Evolutionary conservation across 2,329 filamentous ascomycete genomes (phyloP).

Genomic region (Ophiostoma angusticollis): DNA sequence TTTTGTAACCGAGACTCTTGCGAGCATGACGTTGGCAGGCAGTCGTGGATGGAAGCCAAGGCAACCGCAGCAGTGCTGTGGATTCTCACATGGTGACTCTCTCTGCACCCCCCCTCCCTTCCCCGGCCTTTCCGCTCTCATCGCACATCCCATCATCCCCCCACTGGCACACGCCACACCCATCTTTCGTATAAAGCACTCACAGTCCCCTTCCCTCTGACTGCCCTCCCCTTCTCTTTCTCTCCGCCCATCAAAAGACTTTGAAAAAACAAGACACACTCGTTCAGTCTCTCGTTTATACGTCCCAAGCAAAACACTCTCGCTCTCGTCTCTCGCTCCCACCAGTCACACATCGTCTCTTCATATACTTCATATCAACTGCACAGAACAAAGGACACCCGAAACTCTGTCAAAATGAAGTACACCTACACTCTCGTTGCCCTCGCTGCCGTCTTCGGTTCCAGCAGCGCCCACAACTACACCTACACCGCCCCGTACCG

Average conservation of each 20-base stretch:
- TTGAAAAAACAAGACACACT: slow-evolving; percentile 1
- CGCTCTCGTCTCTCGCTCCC: neutral
- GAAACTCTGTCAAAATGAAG: slow-evolving; percentile 13
- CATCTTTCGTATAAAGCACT: slow-evolving; percentile 3
- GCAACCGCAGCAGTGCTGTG: no score
- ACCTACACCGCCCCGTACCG: neutral
- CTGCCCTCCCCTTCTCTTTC: neutral
- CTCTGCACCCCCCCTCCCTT: neutral
- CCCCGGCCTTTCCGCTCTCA: neutral
- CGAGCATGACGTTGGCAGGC: no score
- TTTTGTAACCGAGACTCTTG: neutral
- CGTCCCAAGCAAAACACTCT: neutral
- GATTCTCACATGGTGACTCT: no score
- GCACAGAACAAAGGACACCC: no score
- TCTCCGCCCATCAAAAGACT: neutral
- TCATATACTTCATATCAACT: neutral
- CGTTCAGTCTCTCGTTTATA: slow-evolving; percentile 10
- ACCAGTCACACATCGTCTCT: neutral
- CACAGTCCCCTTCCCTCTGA: neutral
- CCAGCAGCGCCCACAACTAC: slow-evolving; percentile 3
- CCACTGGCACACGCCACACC: neutral
- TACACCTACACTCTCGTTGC: slow-evolving; percentile 5
- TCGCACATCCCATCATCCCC: neutral
- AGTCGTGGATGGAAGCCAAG: no score
- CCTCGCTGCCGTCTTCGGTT: slow-evolving; percentile 8